Percentiles rank a stretch among this genome's conserved stretches.
Evolutionary conservation across 2,329 filamentous ascomycete species (phyloP).

Genomic region (Seiridium cupressi): DNA sequence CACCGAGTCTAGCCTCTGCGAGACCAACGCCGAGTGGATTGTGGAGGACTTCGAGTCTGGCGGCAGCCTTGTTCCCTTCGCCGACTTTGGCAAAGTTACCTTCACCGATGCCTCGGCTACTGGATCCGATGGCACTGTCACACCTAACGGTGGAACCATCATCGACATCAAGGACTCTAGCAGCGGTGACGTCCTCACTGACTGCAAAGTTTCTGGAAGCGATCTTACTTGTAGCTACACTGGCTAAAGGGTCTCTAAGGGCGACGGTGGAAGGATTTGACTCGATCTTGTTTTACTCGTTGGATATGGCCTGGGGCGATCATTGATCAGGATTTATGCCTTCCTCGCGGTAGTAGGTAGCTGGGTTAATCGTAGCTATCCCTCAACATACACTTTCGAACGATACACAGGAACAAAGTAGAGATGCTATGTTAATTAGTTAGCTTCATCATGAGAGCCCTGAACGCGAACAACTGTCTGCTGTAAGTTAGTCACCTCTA

Average conservation of each 20-base stretch:
- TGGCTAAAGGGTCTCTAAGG: not conserved
- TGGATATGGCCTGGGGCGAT: too few species aligned
- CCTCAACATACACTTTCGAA: too few species aligned
- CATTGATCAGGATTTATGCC: too few species aligned
- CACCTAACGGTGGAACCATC: constrained; percentile 35
- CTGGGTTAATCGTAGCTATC: too few species aligned
- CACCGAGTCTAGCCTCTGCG: constrained; percentile 41
- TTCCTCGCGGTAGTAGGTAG: too few species aligned
- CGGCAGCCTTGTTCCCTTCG: constrained; percentile 38
- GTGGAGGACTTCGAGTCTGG: constrained; percentile 52
- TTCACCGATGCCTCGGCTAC: constrained; percentile 38
- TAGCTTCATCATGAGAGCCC: too few species aligned
- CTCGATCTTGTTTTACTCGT: too few species aligned
- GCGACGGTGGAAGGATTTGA: too few species aligned
- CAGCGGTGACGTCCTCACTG: constrained; percentile 29
- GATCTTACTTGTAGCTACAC: constrained; percentile 18
- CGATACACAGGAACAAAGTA: too few species aligned
- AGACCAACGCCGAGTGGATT: constrained; percentile 63
- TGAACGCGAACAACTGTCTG: too few species aligned
- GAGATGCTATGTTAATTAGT: too few species aligned
- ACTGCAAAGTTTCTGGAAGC: constrained; percentile 16
- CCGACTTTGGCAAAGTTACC: constrained; percentile 42
- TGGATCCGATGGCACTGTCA: constrained; percentile 26
- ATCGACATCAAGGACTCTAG: constrained; percentile 43
- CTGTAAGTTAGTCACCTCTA: too few species aligned